Evolutionary conservation across 75 land plant genomes (phyloP).

Genomic region (Cunninghamia lanceolata): DNA sequence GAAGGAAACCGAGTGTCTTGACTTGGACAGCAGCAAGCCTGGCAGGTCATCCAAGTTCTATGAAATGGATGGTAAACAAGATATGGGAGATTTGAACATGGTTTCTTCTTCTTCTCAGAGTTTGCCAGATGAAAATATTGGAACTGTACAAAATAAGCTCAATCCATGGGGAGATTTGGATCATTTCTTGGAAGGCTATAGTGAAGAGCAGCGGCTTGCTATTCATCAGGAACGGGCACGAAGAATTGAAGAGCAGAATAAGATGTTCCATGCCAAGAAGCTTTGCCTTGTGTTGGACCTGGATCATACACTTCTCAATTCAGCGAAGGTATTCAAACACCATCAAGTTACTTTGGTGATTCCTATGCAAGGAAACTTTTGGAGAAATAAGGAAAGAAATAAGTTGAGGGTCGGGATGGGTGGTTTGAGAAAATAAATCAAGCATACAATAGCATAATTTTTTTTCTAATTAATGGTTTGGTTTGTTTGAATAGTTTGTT

Average conservation of each 20-base stretch:
- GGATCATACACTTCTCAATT: slow-evolving; percentile 98
- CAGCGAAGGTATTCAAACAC: slow-evolving; percentile 73
- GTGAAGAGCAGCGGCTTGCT: slow-evolving; percentile 74
- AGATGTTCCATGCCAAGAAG: slow-evolving; percentile 84
- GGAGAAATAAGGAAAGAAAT: background rate
- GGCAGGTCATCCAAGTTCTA: background rate
- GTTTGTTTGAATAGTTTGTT: slow-evolving; percentile 51
- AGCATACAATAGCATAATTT: background rate
- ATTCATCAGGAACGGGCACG: slow-evolving; percentile 83
- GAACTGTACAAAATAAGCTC: slow-evolving; percentile 17
- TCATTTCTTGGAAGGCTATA: slow-evolving; percentile 65
- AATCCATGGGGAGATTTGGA: slow-evolving; percentile 76
- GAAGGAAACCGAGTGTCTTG: slow-evolving; percentile 6
- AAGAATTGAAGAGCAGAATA: slow-evolving; percentile 88
- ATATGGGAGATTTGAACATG: background rate
- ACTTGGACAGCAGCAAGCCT: background rate
- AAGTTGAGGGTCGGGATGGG: background rate
- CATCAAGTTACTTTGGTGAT: background rate
- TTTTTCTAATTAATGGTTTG: slow-evolving; percentile 1
- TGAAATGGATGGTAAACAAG: slow-evolving; percentile 1
- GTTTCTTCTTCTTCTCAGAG: background rate
- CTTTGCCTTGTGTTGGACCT: slow-evolving; percentile 95
- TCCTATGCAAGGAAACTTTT: background rate
- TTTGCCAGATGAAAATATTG: slow-evolving; percentile 15
- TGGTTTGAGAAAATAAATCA: background rate